phyloP scores from a whole-genome alignment of 2,329 filamentous ascomycete species.

The Aureobasidium sp. region DNA sequence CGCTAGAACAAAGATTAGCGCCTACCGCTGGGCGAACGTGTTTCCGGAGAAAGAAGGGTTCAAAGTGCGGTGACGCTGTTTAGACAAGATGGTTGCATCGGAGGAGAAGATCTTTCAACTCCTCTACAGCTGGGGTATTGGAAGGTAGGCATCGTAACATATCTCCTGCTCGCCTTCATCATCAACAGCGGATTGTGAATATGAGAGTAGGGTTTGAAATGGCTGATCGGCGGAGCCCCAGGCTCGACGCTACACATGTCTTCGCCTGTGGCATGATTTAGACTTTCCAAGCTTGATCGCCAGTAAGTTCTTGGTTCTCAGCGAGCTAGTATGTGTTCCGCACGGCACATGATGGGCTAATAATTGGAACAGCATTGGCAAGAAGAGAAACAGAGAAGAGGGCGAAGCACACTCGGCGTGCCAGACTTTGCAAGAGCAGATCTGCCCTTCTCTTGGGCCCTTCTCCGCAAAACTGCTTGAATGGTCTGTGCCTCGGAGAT shows the following conservation, averaged over 20 bases:
- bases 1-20: background rate
- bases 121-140: too few relatives aligned
- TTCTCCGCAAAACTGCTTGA: background rate
- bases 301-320: background rate
- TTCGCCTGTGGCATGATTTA: background rate
- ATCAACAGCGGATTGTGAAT: too few relatives aligned
- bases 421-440: too few relatives aligned
- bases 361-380: background rate
- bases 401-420: background rate
- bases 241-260: slow-evolving; percentile 9
- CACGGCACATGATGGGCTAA: background rate
- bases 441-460: background rate
- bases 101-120: too few relatives aligned
- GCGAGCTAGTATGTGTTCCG: background rate
- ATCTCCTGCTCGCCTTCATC: too few relatives aligned
- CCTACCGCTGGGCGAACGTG: background rate
- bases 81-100: too few relatives aligned
- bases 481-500: background rate
- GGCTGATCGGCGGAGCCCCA: background rate
- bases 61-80: background rate
- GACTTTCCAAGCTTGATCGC: background rate
- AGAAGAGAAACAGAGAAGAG: background rate
- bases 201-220: too few relatives aligned
- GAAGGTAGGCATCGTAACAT: too few relatives aligned
- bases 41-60: background rate